A percentile compares a stretch with the other conserved stretches of the same genome.
phyloP scores from a whole-genome alignment of 768 basidiomycete species.

The Tylopilus subfusipes region DNA sequence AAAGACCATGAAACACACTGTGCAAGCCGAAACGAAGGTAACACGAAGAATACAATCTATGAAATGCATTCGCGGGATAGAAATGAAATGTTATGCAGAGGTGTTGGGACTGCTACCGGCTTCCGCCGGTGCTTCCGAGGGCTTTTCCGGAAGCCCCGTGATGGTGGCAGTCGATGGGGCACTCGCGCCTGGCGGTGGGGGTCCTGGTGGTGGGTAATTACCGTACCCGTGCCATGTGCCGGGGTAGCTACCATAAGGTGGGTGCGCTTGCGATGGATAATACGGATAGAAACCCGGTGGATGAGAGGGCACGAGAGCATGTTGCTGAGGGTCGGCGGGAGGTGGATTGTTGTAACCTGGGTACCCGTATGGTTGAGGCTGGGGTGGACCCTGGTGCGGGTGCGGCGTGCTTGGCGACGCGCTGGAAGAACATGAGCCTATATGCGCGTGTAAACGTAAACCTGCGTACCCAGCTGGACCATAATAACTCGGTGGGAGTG shows the following conservation, averaged over 20 bases:
- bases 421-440: conserved; percentile 17
- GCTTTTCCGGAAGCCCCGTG: conserved; percentile 24
- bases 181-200: conserved; percentile 17
- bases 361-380: conserved; percentile 24
- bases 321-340: conserved; percentile 28
- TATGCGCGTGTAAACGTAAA: neutral
- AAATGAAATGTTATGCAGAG: conserved; percentile 19
- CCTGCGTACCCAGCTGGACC: conserved; percentile 24
- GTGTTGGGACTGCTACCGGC: conserved; percentile 14
- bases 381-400: conserved; percentile 20
- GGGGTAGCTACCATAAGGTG: conserved; percentile 30
- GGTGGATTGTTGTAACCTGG: conserved; percentile 20
- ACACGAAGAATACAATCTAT: conserved; percentile 28
- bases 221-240: conserved; percentile 28
- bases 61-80: neutral
- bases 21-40: conserved; percentile 15
- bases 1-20: conserved; percentile 11
- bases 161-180: conserved; percentile 14
- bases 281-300: conserved; percentile 31
- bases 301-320: conserved; percentile 15
- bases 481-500: conserved; percentile 33
- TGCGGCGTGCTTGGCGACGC: conserved; percentile 22
- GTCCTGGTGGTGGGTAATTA: conserved; percentile 29
- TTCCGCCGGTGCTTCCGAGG: conserved; percentile 22
- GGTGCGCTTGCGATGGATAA: conserved; percentile 29